Percentiles rank a stretch among this genome's conserved stretches.
Conservation (phyloP, 371 early-diverging fungal species). For the Capillidium heterosporum region DNA sequence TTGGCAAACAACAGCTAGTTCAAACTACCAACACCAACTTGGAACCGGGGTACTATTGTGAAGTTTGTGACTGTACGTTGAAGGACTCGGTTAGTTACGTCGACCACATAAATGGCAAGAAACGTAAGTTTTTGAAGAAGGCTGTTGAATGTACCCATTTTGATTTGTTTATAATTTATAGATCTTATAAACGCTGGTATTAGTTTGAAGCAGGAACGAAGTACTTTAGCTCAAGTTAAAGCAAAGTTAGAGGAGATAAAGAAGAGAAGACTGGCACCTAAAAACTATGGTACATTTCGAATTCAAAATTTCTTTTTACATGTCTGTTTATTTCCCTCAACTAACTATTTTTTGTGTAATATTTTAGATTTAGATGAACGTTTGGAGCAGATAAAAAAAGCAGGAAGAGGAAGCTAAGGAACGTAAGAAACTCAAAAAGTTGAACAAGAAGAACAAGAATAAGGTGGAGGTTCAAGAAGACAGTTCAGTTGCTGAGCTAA, state of each 20-base stretch:
- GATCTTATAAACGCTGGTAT: constrained; percentile 51
- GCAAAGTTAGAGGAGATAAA: constrained; percentile 18
- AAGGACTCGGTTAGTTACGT: constrained; percentile 73
- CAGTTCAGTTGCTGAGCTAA: no score
- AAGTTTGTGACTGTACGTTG: constrained; percentile 64
- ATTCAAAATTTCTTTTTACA: no score
- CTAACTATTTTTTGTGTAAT: no score
- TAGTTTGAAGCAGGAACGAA: constrained; percentile 56
- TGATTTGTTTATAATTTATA: constrained; percentile 4
- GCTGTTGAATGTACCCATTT: not conserved
- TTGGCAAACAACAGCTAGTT: constrained; percentile 72
- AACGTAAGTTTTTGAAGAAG: constrained; percentile 49
- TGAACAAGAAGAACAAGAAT: no score
- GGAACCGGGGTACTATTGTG: constrained; percentile 85
- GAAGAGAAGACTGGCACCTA: constrained; percentile 21
- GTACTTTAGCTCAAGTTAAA: constrained; percentile 18
- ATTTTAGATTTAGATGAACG: no score
- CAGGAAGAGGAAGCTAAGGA: no score
- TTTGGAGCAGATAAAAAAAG: no score
- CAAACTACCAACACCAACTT: constrained; percentile 30
- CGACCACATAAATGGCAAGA: constrained; percentile 80
- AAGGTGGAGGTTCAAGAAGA: no score
- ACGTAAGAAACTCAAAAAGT: no score
- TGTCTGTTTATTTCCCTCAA: no score
- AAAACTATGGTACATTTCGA: constrained; percentile 28